Evolutionary conservation across 306 rosid genomes (phyloP), one percentile per base, ranked within the genome.

Genomic region (Quercus aquifolioides): DNA sequence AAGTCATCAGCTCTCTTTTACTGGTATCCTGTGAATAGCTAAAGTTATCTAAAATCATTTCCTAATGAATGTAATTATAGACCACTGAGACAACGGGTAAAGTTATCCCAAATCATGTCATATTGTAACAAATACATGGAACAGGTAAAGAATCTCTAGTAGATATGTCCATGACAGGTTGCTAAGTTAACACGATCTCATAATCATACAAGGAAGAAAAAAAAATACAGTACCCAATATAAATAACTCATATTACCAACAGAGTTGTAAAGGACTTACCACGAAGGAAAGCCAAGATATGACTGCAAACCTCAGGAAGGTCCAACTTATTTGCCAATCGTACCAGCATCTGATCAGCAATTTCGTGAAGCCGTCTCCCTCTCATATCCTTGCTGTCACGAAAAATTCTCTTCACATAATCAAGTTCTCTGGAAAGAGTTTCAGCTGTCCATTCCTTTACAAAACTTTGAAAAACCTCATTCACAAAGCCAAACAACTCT

Each of bases 401-500:
- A 76, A 95, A 95, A 60, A 95, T 93, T 78, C 99, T 89, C 86
- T 86, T 91, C 20, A 95, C 98, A 76, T 91, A 91, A 84, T 95
- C 96, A 67, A 95, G 97, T 76, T 95, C 99, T 87, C 85, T 93
- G 82, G 85, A 78, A 76, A 95, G 84, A 65, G 88, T 84, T 83
- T 95, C 98, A 19, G 82, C 90, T 12, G 99, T 75, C 99, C 99
- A 95, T 3, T 88, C 94, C 78, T 93, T 90, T 2, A 97, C 99
- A 74, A 93, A 93, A 89, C 75, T 90, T 20, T 86, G 96, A 76
- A 95, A 95, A 69, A 95, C 99, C 90, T 95, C 99, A 82, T 95
- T 93, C 84, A 95, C 98, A 74, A 95, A 95, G 80, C 99, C 99
- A 85, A 95, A 95, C 96, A 95, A 88, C 93, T 95, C 99, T 55